Conservation (phyloP, 2,329 filamentous ascomycete species). For the Claviceps fusiformis region DNA sequence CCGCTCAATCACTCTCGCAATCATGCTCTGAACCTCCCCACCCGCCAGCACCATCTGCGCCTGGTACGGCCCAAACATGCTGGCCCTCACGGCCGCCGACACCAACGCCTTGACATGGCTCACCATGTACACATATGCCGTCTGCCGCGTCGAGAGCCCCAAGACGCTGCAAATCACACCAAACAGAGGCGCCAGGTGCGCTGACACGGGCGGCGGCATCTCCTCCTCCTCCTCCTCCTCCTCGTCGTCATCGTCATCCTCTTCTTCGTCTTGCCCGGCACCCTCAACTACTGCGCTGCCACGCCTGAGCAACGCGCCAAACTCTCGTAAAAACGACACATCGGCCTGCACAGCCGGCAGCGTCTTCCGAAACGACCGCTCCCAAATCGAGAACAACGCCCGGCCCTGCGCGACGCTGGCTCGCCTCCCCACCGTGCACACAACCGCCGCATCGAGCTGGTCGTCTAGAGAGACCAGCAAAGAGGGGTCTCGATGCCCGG, state of each 20-base stretch:
- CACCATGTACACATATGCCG: conserved; percentile 63
- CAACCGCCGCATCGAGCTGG: conserved; percentile 58
- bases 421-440: conserved; percentile 66
- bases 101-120: conserved; percentile 64
- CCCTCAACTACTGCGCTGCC: not conserved
- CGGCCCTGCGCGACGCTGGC: conserved; percentile 65
- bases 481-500: conserved; percentile 44
- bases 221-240: conserved; percentile 21
- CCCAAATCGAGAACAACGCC: conserved; percentile 64
- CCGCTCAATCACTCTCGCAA: conserved; percentile 42
- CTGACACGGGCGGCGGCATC: conserved; percentile 26
- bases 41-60: conserved; percentile 60
- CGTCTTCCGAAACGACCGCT: conserved; percentile 46
- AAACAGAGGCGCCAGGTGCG: conserved; percentile 58
- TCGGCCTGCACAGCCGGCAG: conserved; percentile 14
- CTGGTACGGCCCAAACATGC: conserved; percentile 69
- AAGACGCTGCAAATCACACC: conserved; percentile 52
- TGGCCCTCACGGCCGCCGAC: conserved; percentile 63
- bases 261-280: too few relatives aligned
- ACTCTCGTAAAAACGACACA: conserved; percentile 20
- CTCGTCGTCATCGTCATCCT: not conserved
- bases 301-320: conserved; percentile 21
- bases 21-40: conserved; percentile 38
- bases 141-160: conserved; percentile 44
- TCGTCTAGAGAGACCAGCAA: conserved; percentile 52